Base-by-base conservation (phyloP, 1,284 basidiomycete species). In the Ceratobasidium sp. region DNA sequence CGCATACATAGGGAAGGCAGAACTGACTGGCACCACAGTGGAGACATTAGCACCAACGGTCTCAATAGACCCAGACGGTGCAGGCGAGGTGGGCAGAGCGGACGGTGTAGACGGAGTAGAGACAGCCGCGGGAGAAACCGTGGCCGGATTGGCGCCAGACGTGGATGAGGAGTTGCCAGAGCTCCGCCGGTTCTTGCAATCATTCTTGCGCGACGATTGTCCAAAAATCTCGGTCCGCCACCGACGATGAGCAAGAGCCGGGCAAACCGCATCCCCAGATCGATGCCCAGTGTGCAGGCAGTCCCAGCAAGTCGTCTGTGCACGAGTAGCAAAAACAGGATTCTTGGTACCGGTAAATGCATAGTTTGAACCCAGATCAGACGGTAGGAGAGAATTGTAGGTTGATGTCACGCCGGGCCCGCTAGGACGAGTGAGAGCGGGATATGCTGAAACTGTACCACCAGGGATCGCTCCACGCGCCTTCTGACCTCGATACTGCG, bases 211-310 rank as follows among this genome's bases (percentile, higher is more conserved):
- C n/a, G n/a, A n/a, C n/a, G n/a, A n/a, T n/a, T n/a, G n/a, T n/a
- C n/a, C n/a, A n/a, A n/a, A n/a, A n/a, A n/a, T n/a, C 37, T 37
- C 37, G 37, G 8, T 37, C 37, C 8, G 37, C n/a, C n/a, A n/a
- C n/a, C n/a, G n/a, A n/a, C n/a, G n/a, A n/a, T n/a, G n/a, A n/a
- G n/a, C n/a, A n/a, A n/a, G n/a, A n/a, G n/a, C n/a, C n/a, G n/a
- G n/a, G n/a, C n/a, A n/a, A n/a, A n/a, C n/a, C n/a, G n/a, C n/a
- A n/a, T n/a, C n/a, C n/a, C n/a, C n/a, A n/a, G 37, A 37, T 2
- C 8, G 37, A 8, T 71, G 68, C 15, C 56, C 68, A 17, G 13
- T 37, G 19, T 25, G 40, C 8, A 71, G 54, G 25, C 68, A 71
- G 29, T 71, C 68, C 22, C 56, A 17, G 25, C 68, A 71, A 4